Conservation (phyloP, 2,329 filamentous ascomycete species). For the Neopestalotiopsis rosae region DNA sequence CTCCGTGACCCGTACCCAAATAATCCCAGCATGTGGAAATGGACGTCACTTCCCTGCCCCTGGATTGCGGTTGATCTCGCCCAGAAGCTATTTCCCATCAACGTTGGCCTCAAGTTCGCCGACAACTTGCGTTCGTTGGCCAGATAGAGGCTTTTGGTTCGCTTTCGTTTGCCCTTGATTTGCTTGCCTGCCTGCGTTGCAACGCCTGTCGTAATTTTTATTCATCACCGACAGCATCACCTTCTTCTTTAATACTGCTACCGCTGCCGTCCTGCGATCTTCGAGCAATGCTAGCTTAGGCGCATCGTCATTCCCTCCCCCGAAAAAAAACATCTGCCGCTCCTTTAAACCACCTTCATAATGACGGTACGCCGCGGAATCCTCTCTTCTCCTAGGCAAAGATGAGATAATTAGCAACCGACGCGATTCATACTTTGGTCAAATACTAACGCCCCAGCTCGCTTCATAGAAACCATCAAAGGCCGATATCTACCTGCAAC, state of each 20-base stretch:
- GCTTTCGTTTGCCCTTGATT: background rate
- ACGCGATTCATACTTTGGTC: background rate
- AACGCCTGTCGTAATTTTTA: background rate
- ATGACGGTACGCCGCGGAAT: conserved; percentile 13
- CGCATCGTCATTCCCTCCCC: conserved; percentile 3
- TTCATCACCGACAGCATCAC: conserved; percentile 1
- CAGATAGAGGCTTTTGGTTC: background rate
- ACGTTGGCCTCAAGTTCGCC: background rate
- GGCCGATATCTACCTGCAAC: conserved; percentile 79
- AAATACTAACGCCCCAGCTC: background rate
- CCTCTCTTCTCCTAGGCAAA: background rate
- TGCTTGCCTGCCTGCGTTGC: background rate
- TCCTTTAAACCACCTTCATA: background rate
- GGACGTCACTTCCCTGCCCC: conserved; percentile 11
- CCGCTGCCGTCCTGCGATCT: background rate
- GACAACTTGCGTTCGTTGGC: background rate
- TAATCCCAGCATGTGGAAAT: conserved; percentile 6
- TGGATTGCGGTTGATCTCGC: background rate
- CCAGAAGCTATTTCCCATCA: background rate
- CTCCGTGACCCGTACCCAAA: background rate
- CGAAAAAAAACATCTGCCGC: background rate
- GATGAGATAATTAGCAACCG: background rate
- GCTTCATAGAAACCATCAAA: conserved; percentile 66
- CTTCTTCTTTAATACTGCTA: background rate
- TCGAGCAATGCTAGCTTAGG: conserved; percentile 1